Base-by-base conservation (phyloP, 352 stramenopile genomes). In the Globisporangium parvum region DNA sequence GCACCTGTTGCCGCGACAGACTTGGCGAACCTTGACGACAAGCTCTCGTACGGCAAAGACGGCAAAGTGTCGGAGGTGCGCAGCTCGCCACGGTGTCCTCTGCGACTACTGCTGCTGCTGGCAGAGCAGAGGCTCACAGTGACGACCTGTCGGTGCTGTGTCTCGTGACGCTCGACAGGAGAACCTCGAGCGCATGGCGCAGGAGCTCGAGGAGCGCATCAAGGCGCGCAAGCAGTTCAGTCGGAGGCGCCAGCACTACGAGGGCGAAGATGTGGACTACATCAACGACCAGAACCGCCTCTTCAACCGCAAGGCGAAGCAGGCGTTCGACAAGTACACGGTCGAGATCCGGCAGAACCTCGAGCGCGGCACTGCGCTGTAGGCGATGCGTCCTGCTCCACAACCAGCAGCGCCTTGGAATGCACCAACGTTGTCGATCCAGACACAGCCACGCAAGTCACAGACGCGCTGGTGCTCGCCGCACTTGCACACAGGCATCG, bases 281-380 rank as follows among this genome's bases (percentile, higher is more conserved):
- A 99, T 99, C 71, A 99, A 99, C 80, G 88, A 98, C 66, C 80
- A 96, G 55, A 99, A 99, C 76, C 96, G 95, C 58, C 69, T 80
- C 35, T 99, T 98, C 81, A 99, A 99, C 81, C 85, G 97, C 75
- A 99, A 98, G 74, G 92, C 98, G 55, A 91, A 87, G 53, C 82
- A 96, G 44, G 95, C 96, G 33, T 99, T 97, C 67, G 94, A 99
- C 77, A 97, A 98, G 73, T 97, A 98, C 73, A 99, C 96, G 18
- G 95, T 97, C 20, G 96, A 99, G 64, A 99, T 98, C 71, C 80
- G 93, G 45, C 94, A 98, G 69, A 98, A 98, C 73, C 80, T 99
- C 47, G 97, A 99, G 64, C 87, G 97, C 52, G 97, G 97, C 37
- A 99, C 96, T 11, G 97, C 96, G 0, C 71, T 99, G 44, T 99